A percentile compares a stretch with the other conserved stretches of the same genome.
Evolutionary conservation across 768 basidiomycete genomes (phyloP).

Genomic region (Suillus weaverae): DNA sequence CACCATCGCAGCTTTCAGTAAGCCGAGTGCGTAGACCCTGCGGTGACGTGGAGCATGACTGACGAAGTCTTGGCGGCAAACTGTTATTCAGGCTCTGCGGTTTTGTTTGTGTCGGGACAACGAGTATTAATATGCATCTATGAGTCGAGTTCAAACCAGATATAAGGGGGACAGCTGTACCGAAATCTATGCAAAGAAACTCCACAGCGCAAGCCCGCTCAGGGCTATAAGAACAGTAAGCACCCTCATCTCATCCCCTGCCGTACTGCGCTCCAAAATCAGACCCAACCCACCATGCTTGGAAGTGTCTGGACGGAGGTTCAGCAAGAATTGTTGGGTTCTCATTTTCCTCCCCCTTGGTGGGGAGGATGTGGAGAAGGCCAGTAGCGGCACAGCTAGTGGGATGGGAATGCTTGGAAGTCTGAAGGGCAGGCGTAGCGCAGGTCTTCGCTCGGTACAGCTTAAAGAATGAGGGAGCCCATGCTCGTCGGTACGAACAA

Average conservation of each 20-base stretch:
- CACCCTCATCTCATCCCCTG: constrained; percentile 63
- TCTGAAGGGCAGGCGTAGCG: constrained; percentile 29
- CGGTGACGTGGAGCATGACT: no score
- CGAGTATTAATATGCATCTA: background rate
- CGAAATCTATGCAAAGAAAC: constrained; percentile 25
- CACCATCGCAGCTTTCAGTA: background rate
- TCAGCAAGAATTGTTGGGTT: constrained; percentile 26
- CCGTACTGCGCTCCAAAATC: constrained; percentile 55
- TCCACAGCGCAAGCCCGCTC: constrained; percentile 32
- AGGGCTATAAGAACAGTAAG: constrained; percentile 27
- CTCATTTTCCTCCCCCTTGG: constrained; percentile 21
- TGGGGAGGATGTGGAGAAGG: constrained; percentile 30
- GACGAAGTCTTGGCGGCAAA: no score
- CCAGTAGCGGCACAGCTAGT: constrained; percentile 28
- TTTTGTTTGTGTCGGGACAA: background rate
- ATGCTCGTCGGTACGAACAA: constrained; percentile 59
- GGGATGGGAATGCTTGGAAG: constrained; percentile 16
- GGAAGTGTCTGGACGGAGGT: constrained; percentile 35
- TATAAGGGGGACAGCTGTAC: background rate
- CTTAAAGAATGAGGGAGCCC: constrained; percentile 57
- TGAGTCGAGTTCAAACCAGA: background rate
- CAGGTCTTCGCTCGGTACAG: constrained; percentile 48
- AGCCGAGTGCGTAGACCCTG: no score
- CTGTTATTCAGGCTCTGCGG: no score
- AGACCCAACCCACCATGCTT: constrained; percentile 44